Conservation (phyloP, 257 asterid genomes). For the Solanum chilense region DNA sequence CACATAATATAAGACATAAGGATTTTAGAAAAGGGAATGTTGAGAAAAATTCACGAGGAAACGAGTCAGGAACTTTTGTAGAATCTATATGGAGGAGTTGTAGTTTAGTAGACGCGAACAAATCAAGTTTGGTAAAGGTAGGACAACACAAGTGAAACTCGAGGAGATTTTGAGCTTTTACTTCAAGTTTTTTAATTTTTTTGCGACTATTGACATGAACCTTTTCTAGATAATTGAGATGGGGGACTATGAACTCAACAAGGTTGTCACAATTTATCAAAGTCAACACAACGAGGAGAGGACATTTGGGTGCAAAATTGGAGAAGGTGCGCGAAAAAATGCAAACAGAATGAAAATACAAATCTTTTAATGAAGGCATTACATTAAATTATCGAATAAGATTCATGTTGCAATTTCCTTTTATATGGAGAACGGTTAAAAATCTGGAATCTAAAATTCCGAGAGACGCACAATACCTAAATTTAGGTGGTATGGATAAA, state of each 20-base stretch:
- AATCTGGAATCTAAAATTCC: background rate
- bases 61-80: background rate
- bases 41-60: background rate
- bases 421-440: background rate
- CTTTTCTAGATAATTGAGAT: background rate
- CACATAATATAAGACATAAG: background rate
- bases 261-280: background rate
- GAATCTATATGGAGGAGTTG: background rate
- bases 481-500: too few species aligned
- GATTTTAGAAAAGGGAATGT: background rate
- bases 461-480: too few species aligned
- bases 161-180: background rate
- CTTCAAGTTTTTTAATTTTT: background rate
- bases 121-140: background rate
- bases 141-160: background rate
- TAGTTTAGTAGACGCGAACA: background rate
- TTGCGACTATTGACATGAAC: background rate
- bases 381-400: background rate
- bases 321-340: background rate
- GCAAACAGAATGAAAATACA: background rate
- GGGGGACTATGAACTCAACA: background rate
- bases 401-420: background rate
- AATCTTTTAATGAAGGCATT: background rate
- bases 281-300: background rate
- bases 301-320: background rate